Conservation (phyloP, 83 land plant genomes). For the Picea abies region DNA sequence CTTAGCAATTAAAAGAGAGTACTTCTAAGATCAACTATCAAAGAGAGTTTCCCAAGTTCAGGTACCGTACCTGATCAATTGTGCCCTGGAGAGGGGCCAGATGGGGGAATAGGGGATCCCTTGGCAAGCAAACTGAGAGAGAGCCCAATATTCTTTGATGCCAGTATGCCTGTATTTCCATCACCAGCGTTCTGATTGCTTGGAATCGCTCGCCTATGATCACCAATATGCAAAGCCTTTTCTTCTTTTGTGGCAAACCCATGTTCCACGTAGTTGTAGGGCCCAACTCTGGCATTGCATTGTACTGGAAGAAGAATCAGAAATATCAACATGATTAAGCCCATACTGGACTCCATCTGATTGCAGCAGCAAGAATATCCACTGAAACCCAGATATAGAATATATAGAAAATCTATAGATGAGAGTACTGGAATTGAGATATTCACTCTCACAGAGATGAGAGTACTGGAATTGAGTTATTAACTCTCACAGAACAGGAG, state of each 20-base stretch:
- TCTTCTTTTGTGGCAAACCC: not conserved
- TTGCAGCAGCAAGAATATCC: no score
- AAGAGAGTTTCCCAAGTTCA: no score
- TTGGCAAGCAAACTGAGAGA: not conserved
- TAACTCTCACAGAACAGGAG: no score
- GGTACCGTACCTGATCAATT: not conserved
- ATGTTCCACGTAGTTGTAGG: not conserved
- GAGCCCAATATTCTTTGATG: not conserved
- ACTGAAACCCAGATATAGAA: no score
- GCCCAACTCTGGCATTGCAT: constrained; percentile 7
- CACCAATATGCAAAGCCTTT: not conserved
- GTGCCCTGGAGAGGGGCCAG: not conserved
- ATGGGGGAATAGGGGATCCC: not conserved
- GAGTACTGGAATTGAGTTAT: no score
- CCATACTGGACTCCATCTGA: not conserved
- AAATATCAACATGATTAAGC: not conserved
- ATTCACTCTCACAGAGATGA: no score
- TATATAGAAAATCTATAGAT: no score
- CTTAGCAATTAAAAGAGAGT: no score
- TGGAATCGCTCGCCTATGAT: not conserved
- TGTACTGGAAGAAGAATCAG: not conserved
- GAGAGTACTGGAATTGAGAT: no score
- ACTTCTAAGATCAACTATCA: no score
- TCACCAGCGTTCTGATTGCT: not conserved
- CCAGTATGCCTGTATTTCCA: not conserved